These are phyloP conservation scores for Saturnispora gosingensis DNA, from an alignment of 805 yeast species.

Conservation along the genomic window DNA sequence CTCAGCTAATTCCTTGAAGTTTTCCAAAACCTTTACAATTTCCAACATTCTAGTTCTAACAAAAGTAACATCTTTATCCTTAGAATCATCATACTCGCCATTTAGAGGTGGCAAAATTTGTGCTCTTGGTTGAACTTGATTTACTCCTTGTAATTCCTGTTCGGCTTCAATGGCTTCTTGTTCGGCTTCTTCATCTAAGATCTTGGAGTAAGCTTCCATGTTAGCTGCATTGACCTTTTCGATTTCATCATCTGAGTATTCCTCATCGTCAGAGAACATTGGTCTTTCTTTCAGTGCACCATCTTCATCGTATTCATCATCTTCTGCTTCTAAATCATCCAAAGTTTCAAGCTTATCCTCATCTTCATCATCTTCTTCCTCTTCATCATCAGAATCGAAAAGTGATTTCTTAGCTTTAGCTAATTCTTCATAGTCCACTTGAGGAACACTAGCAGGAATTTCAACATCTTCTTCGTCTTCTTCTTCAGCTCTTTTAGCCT, in stretches of 20 bases:
- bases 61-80: slow-evolving; percentile 52
- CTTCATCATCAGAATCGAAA: slow-evolving; percentile 65
- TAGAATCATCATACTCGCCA: slow-evolving; percentile 41
- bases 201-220: slow-evolving; percentile 69
- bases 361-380: slow-evolving; percentile 38
- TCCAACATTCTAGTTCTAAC: slow-evolving; percentile 93
- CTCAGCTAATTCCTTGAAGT: slow-evolving; percentile 73
- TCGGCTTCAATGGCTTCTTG: slow-evolving; percentile 56
- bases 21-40: slow-evolving; percentile 86
- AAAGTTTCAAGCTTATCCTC: slow-evolving; percentile 30
- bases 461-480: slow-evolving; percentile 30
- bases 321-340: slow-evolving; percentile 21
- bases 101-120: slow-evolving; percentile 65
- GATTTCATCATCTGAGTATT: slow-evolving; percentile 53
- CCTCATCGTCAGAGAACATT: slow-evolving; percentile 71
- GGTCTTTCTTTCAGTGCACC: slow-evolving; percentile 55
- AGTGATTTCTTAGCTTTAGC: slow-evolving; percentile 62
- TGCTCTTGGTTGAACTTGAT: slow-evolving; percentile 61
- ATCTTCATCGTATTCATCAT: slow-evolving; percentile 33
- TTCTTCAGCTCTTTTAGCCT: slow-evolving; percentile 20
- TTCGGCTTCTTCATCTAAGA: slow-evolving; percentile 50
- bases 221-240: slow-evolving; percentile 70
- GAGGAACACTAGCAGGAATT: slow-evolving; percentile 43
- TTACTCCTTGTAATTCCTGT: slow-evolving; percentile 50
- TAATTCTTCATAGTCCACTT: slow-evolving; percentile 59